Evolutionary conservation across 257 asterid species (phyloP).

Genomic region (Anisodus acutangulus): DNA sequence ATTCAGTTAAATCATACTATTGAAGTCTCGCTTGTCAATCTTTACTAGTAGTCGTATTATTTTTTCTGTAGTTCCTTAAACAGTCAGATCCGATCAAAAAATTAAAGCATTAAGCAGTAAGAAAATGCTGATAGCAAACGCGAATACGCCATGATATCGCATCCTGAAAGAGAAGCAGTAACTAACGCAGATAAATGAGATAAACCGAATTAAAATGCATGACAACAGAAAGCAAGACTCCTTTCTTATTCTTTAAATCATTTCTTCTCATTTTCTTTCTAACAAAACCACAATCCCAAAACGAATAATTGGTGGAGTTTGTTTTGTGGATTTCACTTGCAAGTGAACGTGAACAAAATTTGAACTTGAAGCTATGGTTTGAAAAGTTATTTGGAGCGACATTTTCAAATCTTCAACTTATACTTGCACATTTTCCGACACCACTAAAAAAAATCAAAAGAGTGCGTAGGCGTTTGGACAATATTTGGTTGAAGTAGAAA

Average conservation of each 20-base stretch:
- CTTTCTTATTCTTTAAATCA: too few relatives aligned
- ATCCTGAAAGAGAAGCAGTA: too few relatives aligned
- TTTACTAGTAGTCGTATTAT: too few relatives aligned
- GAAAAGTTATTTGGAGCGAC: background rate
- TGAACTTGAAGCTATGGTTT: background rate
- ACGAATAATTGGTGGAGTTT: background rate
- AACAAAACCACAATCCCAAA: background rate
- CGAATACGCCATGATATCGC: too few relatives aligned
- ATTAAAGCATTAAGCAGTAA: too few relatives aligned
- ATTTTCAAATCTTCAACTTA: background rate
- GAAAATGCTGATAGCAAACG: too few relatives aligned
- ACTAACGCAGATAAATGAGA: too few relatives aligned
- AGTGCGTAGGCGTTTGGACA: too few relatives aligned
- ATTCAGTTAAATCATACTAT: background rate
- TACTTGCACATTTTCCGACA: background rate
- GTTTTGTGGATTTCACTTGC: background rate
- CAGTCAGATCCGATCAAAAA: too few relatives aligned
- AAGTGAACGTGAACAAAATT: background rate
- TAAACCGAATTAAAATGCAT: background rate
- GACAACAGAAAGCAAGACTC: background rate
- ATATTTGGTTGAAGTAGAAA: background rate
- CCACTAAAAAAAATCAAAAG: background rate
- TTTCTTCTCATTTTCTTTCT: background rate
- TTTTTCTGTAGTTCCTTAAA: too few relatives aligned
- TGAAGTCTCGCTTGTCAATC: background rate